Conservation (phyloP, 2,329 filamentous ascomycete species). For the Monosporascus sp. region DNA sequence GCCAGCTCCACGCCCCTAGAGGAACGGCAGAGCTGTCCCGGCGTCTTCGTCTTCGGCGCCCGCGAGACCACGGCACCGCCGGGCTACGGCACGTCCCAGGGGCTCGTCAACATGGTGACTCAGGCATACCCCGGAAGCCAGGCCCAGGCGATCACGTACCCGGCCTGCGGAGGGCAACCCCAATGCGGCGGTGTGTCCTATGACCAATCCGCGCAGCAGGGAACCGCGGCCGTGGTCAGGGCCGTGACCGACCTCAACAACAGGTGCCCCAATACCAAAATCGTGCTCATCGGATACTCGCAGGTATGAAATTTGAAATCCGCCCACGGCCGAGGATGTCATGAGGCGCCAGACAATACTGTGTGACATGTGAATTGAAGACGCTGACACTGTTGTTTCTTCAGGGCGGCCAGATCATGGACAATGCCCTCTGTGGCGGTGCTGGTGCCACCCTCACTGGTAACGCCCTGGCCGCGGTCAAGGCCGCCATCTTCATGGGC, state of each 20-base stretch:
- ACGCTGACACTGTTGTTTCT: background rate
- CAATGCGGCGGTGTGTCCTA: conserved; percentile 52
- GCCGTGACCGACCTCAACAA: conserved; percentile 52
- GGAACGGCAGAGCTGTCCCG: conserved; percentile 34
- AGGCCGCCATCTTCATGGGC: conserved; percentile 59
- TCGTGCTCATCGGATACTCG: conserved; percentile 59
- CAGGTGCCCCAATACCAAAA: conserved; percentile 50
- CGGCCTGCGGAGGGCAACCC: conserved; percentile 54
- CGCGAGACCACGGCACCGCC: conserved; percentile 42
- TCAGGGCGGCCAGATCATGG: conserved; percentile 58
- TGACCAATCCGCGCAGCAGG: conserved; percentile 48
- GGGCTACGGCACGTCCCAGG: conserved; percentile 39
- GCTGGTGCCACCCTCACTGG: conserved; percentile 40
- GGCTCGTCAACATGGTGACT: conserved; percentile 41
- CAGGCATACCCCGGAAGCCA: conserved; percentile 40
- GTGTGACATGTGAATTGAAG: too few species aligned
- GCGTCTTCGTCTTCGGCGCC: conserved; percentile 45
- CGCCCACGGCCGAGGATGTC: too few species aligned
- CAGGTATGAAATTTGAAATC: conserved; percentile 31
- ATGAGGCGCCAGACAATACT: too few species aligned
- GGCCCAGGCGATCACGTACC: conserved; percentile 43
- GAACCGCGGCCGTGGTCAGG: conserved; percentile 48
- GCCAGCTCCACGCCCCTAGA: background rate
- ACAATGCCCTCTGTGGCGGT: conserved; percentile 57
- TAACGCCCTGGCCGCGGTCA: conserved; percentile 47